Evolutionary conservation across 129 eudicot species (phyloP).

Genomic region (Flaveria ramosissima): DNA sequence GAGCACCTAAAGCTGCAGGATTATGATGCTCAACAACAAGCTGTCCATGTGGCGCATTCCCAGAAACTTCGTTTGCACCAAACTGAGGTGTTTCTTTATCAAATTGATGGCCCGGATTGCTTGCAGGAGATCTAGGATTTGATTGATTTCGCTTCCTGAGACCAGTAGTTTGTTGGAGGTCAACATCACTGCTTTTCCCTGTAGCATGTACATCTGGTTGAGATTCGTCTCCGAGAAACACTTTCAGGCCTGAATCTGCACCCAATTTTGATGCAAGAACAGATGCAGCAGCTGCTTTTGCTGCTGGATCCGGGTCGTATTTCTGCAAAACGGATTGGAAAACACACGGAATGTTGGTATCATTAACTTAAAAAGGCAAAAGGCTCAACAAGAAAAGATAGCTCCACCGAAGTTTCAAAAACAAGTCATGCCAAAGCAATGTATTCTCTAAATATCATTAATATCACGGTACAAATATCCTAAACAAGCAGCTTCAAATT

Average conservation of each 20-base stretch:
- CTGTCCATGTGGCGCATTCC: conserved; percentile 41
- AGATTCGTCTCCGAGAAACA: conserved; percentile 63
- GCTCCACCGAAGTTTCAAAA: background rate
- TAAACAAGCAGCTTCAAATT: conserved; percentile 7
- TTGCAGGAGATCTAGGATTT: conserved; percentile 42
- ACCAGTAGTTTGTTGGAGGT: conserved; percentile 60
- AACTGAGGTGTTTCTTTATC: conserved; percentile 41
- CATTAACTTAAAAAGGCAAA: background rate
- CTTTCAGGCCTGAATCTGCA: conserved; percentile 81
- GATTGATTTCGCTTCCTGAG: conserved; percentile 77
- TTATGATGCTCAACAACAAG: conserved; percentile 69
- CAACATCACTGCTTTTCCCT: conserved; percentile 70
- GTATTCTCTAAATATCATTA: background rate
- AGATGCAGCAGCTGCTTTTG: conserved; percentile 94
- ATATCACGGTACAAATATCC: background rate
- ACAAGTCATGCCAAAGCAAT: too few relatives aligned
- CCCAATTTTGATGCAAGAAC: conserved; percentile 90
- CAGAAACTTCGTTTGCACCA: conserved; percentile 44
- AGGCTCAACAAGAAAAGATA: background rate
- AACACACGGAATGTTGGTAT: background rate
- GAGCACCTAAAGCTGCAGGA: conserved; percentile 47
- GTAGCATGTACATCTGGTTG: conserved; percentile 37
- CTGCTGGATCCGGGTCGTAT: conserved; percentile 96
- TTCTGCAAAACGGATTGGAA: conserved; percentile 52
- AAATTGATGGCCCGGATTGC: conserved; percentile 36